A percentile compares a stretch with the other conserved stretches of the same genome.
These are phyloP conservation scores for Brassica balearica DNA, from an alignment of 441 rosid species.

Conservation along the genomic window DNA sequence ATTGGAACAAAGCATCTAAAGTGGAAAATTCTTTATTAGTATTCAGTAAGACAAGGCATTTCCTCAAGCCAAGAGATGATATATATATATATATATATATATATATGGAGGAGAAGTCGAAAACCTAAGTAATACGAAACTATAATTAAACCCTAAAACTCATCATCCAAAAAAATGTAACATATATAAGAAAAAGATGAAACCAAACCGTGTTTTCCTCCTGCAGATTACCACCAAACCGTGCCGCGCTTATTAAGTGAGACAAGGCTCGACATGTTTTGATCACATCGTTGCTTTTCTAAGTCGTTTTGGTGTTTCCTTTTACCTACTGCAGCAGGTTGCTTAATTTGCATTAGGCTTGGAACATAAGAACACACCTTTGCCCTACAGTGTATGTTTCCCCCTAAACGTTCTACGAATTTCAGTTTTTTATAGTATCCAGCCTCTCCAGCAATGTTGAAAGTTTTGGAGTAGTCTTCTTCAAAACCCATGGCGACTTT, in stretches of 20 bases:
- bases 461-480: not conserved
- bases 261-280: not conserved
- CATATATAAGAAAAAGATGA: too few species aligned
- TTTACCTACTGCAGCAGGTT: constrained; percentile 2
- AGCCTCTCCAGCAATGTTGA: constrained; percentile 7
- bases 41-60: too few species aligned
- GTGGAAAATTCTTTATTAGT: too few species aligned
- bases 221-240: not conserved
- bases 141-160: too few species aligned
- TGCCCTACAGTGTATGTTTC: not conserved
- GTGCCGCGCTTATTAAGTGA: too few species aligned
- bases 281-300: not conserved
- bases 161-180: too few species aligned
- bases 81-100: too few species aligned
- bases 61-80: too few species aligned
- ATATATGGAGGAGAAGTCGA: too few species aligned
- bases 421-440: not conserved
- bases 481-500: not conserved
- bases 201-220: not conserved
- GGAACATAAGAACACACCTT: not conserved
- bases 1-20: too few species aligned
- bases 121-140: too few species aligned
- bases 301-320: not conserved
- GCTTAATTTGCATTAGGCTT: not conserved
- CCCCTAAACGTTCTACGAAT: not conserved